Evolutionary conservation across 2,329 filamentous ascomycete genomes (phyloP), one percentile per base, ranked within the genome.

Genomic region (Huntiella bhutanensis): DNA sequence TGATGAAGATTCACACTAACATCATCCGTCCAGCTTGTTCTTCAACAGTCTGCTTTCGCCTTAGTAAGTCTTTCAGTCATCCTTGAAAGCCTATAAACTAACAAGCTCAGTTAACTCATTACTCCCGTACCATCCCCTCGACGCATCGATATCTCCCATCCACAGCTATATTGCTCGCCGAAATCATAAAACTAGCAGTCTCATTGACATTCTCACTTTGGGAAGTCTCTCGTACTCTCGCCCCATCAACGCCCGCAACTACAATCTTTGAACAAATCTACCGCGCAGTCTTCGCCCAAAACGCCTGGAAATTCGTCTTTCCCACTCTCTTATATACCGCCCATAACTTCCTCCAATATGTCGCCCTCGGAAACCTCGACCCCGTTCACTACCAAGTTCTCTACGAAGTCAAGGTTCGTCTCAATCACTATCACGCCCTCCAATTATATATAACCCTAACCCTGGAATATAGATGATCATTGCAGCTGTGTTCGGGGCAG

Each of bases 271-370:
- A 78, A 55, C 80, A 85, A 56, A 75, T 96, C 17, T 82, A 79
- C 56, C 77, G 75, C 54, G 75, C 78, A 28, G 81, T 95, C 12
- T 93, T 96, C 58, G 80, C 81, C 0, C 80, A 81, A 7, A 91
- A 96, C 58, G 86, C 86, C 54, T 96, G 88, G 88, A 94, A 94
- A 61, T 65, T 98, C 52, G 85, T 84, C 6, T 77, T 96, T 37
- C 91, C 88, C 0, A 91, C 88, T 3, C 71, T 77, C 4, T 68
- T 96, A 1, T 96, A 94, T 59, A 94, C 88, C 0, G 60, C 95
- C 22, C 85, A 95, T 56, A 96, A 95, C 57, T 82, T 82, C n/a
- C 65, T 96, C 46, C 85, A 95, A 60, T 98, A 95, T 57, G 73
- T 92, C 45, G 88, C 85, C 1, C 76, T 95, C 8, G 85, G 83